A percentile compares a stretch with the other conserved stretches of the same genome.
Conservation (phyloP, 2,329 filamentous ascomycete genomes). For the Camillea tinctor region DNA sequence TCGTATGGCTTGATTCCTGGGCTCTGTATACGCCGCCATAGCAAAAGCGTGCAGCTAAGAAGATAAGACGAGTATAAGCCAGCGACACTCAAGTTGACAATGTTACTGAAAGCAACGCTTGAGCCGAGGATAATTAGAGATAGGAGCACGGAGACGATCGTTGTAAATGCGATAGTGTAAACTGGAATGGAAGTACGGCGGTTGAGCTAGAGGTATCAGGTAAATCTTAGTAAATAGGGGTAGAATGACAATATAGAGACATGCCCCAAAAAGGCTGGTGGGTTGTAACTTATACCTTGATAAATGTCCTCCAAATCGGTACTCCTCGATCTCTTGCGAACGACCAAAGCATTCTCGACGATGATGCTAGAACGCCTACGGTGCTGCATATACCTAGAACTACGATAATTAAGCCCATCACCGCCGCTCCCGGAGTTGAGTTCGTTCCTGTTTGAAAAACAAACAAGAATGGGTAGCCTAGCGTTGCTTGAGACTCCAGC, state of each 20-base stretch:
- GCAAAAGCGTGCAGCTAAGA: conserved; percentile 15
- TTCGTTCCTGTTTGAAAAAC: conserved; percentile 53
- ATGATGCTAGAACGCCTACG: conserved; percentile 55
- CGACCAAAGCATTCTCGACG: conserved; percentile 56
- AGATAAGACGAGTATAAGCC: conserved; percentile 25
- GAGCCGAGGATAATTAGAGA: conserved; percentile 25
- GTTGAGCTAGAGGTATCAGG: no score
- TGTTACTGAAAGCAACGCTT: conserved; percentile 23
- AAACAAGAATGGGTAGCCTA: conserved; percentile 58
- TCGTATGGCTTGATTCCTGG: no score
- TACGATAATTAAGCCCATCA: conserved; percentile 50
- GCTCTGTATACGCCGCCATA: conserved; percentile 19
- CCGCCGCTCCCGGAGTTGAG: conserved; percentile 45
- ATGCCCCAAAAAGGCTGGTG: no score
- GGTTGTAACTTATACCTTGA: no score
- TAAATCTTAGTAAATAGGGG: no score
- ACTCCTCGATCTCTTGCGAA: conserved; percentile 37
- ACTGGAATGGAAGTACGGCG: conserved; percentile 22
- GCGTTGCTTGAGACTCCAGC: conserved; percentile 42
- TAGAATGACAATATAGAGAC: no score
- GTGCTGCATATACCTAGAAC: conserved; percentile 48
- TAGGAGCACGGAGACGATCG: conserved; percentile 19
- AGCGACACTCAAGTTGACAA: conserved; percentile 25
- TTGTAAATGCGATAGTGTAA: conserved; percentile 19
- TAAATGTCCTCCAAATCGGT: conserved; percentile 20